Base-by-base conservation (phyloP, 371 early-diverging fungal species). In the Syncephalastrum monosporum region DNA sequence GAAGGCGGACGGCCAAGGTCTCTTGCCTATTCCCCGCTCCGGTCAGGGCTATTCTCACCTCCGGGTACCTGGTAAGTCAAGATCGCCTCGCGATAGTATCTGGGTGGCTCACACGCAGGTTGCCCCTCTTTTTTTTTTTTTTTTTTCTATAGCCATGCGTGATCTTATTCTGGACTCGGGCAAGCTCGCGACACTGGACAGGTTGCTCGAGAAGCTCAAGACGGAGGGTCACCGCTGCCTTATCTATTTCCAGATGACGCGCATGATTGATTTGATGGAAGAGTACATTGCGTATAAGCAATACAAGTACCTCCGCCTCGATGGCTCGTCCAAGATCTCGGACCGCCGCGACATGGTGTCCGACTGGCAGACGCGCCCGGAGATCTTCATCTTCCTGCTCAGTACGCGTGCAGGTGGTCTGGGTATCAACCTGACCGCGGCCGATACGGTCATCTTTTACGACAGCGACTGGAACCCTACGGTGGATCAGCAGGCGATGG, bases 381-480 rank as follows among this genome's bases (percentile, higher is more conserved):
- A 94, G 62, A 87, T 91, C 43, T 99, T 99, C 68, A 93, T 98
- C 29, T 99, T 99, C 68, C 71, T 99, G 70, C 86, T 99, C 44
- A 91, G 92, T 70, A 99, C 99, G 4, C 87, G 99, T 55, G 99
- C 99, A 19, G 99, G 99, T 65, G 99, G 99, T 13, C 82, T 99
- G 41, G 99, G 99, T 61, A 93, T 99, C 69, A 99, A 99, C 69
- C 82, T 99, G 66, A 99, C 99, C 1, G 99, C 99, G 3, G 99
- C 99, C 0, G 99, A 99, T 72, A 99, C 99, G 0, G 98, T 98
- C 24, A 97, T 99, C 66, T 95, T 99, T 73, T 99, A 96, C 68
- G 99, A 99, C 74, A 89, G 89, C 50, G 99, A 99, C 76, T 99
- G 97, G 96, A 99, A 99, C 68, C 99, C 99, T 7, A 95, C 93